phyloP scores from a whole-genome alignment of 192 early-diverging fungal species.

The Rhizoclosmatium globosum region DNA sequence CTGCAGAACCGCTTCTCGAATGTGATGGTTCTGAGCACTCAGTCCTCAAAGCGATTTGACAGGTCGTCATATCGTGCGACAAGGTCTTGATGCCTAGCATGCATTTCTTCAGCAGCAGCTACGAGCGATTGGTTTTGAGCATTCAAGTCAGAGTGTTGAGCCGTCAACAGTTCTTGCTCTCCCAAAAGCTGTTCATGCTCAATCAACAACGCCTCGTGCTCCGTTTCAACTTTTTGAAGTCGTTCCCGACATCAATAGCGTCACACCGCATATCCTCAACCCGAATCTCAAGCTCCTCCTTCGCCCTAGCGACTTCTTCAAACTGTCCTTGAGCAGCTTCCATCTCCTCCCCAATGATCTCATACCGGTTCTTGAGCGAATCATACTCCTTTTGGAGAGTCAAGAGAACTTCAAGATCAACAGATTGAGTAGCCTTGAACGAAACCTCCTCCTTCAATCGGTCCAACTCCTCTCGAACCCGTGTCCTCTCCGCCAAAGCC shows the following conservation, averaged over 20 bases:
- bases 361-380: neutral
- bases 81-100: neutral
- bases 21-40: conserved; percentile 11
- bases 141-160: neutral
- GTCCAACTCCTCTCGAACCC: neutral
- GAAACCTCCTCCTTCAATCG: neutral
- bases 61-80: neutral
- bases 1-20: conserved; percentile 18
- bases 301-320: conserved; percentile 2
- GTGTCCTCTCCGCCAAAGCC: neutral
- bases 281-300: neutral
- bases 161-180: neutral
- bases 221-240: neutral
- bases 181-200: conserved; percentile 27
- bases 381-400: conserved; percentile 22
- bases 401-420: conserved; percentile 2
- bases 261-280: neutral
- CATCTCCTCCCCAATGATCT: neutral
- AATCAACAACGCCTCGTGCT: conserved; percentile 7
- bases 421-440: neutral
- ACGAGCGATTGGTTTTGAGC: neutral
- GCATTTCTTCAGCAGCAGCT: conserved; percentile 1
- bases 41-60: neutral
- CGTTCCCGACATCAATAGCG: neutral
- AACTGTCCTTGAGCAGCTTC: neutral